Evolutionary conservation across 2,329 filamentous ascomycete genomes (phyloP).

Genomic region (Stagonosporopsis rhizophila): DNA sequence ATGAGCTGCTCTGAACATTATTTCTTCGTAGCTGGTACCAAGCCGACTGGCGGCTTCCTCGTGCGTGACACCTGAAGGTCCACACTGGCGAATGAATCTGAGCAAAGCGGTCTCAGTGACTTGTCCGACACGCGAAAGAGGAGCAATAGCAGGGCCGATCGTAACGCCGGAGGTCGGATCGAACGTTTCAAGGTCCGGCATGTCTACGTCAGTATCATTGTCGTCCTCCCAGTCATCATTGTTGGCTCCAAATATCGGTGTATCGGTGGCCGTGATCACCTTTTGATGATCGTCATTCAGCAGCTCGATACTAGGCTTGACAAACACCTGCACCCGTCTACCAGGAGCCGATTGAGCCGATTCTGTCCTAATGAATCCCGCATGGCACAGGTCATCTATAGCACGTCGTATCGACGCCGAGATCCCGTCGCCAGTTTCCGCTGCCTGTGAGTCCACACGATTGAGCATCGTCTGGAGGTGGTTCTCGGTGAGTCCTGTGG

Average conservation of each 20-base stretch:
- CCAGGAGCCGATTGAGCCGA: neutral
- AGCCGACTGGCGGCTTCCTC: neutral
- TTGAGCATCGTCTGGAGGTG: no score
- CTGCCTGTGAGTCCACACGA: neutral
- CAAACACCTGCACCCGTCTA: neutral
- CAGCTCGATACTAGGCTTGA: neutral
- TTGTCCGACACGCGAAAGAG: neutral
- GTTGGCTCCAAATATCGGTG: neutral
- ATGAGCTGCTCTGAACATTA: neutral
- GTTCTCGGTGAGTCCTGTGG: neutral
- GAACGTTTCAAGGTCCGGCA: constrained; percentile 11
- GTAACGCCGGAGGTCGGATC: neutral
- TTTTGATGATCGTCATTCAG: neutral
- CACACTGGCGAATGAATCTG: neutral
- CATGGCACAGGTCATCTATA: neutral
- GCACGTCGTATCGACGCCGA: neutral
- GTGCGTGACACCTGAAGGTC: neutral
- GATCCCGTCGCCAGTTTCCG: no score
- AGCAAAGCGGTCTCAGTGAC: neutral
- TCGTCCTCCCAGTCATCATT: neutral
- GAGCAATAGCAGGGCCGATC: neutral
- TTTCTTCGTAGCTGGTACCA: neutral
- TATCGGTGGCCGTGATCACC: neutral
- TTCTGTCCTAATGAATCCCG: neutral
- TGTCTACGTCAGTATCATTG: constrained; percentile 1